These are phyloP conservation scores for Hypoxylon sp. DNA, from an alignment of 2,329 filamentous ascomycete genomes.

Conservation along the genomic window DNA sequence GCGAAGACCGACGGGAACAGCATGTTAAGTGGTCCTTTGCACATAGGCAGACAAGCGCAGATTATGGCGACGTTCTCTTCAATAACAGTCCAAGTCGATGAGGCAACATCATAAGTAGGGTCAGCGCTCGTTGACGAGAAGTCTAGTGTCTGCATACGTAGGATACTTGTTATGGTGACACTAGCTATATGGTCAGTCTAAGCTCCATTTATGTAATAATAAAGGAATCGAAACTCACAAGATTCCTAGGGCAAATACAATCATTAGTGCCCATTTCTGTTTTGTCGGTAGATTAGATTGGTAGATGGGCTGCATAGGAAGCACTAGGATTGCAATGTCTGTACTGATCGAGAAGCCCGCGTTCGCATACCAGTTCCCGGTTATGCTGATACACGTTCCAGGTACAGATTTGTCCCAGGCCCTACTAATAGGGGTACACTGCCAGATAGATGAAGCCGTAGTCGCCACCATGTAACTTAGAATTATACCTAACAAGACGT, in stretches of 20 bases:
- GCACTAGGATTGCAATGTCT: constrained; percentile 62
- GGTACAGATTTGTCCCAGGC: constrained; percentile 62
- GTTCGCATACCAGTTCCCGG: constrained; percentile 65
- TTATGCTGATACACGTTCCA: constrained; percentile 63
- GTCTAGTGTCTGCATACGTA: constrained; percentile 59
- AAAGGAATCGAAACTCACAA: constrained; percentile 56
- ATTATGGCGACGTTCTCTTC: constrained; percentile 60
- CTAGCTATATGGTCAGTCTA: constrained; percentile 26
- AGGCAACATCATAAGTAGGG: constrained; percentile 54
- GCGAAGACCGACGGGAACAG: constrained; percentile 57
- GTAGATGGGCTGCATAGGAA: constrained; percentile 66
- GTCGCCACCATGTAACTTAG: constrained; percentile 63
- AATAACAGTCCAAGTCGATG: constrained; percentile 59
- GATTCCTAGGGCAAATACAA: constrained; percentile 61
- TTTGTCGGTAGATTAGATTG: constrained; percentile 60
- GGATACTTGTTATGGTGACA: constrained; percentile 60
- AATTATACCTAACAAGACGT: constrained; percentile 60
- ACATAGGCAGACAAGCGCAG: constrained; percentile 60
- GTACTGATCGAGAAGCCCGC: constrained; percentile 64
- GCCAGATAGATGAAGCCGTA: constrained; percentile 62
- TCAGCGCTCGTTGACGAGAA: constrained; percentile 59
- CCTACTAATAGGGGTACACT: constrained; percentile 64
- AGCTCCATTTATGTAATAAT: neutral
- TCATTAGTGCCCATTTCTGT: constrained; percentile 61
- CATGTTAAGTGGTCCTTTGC: constrained; percentile 57